A percentile compares a stretch with the other conserved stretches of the same genome.
These are phyloP conservation scores for Taiwanofungus camphoratus DNA, from an alignment of 1,284 basidiomycete genomes.

Conservation along the genomic window DNA sequence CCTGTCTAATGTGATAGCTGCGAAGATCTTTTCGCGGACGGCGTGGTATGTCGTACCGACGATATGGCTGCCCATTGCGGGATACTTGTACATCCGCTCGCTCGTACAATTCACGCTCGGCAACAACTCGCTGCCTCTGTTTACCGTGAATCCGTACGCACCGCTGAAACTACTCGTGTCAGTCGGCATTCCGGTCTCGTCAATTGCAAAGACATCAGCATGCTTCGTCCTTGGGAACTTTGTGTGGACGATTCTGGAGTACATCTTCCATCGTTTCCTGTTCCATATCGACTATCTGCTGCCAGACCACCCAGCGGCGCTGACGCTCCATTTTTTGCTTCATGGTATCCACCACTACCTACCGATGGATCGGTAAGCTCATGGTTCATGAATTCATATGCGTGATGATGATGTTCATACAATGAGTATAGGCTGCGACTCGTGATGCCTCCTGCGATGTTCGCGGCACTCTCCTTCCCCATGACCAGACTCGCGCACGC, in stretches of 20 bases:
- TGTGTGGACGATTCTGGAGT: slow-evolving; percentile 96
- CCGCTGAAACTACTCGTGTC: slow-evolving; percentile 42
- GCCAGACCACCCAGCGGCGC: slow-evolving; percentile 77
- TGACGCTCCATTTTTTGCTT: slow-evolving; percentile 88
- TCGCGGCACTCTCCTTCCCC: slow-evolving; percentile 74
- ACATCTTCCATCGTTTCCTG: slow-evolving; percentile 92
- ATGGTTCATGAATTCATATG: neutral
- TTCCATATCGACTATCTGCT: slow-evolving; percentile 95
- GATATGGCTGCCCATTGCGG: slow-evolving; percentile 88
- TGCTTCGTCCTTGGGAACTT: slow-evolving; percentile 83
- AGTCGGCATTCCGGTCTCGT: slow-evolving; percentile 36
- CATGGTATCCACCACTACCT: slow-evolving; percentile 98
- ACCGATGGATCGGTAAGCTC: slow-evolving; percentile 83
- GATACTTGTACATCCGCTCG: slow-evolving; percentile 78
- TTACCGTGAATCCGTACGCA: slow-evolving; percentile 47
- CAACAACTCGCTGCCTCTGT: slow-evolving; percentile 46
- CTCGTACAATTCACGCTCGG: slow-evolving; percentile 70
- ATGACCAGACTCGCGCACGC: slow-evolving; percentile 86
- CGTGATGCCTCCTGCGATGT: slow-evolving; percentile 95
- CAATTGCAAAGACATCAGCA: slow-evolving; percentile 43
- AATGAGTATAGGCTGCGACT: slow-evolving; percentile 62
- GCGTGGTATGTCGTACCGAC: slow-evolving; percentile 93
- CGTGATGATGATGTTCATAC: slow-evolving; percentile 8
- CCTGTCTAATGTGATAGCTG: slow-evolving; percentile 1
- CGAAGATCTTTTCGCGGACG: slow-evolving; percentile 78